Percentiles rank a stretch among this genome's conserved stretches.
phyloP scores from a whole-genome alignment of 805 yeast species.

The Candida koratica region DNA sequence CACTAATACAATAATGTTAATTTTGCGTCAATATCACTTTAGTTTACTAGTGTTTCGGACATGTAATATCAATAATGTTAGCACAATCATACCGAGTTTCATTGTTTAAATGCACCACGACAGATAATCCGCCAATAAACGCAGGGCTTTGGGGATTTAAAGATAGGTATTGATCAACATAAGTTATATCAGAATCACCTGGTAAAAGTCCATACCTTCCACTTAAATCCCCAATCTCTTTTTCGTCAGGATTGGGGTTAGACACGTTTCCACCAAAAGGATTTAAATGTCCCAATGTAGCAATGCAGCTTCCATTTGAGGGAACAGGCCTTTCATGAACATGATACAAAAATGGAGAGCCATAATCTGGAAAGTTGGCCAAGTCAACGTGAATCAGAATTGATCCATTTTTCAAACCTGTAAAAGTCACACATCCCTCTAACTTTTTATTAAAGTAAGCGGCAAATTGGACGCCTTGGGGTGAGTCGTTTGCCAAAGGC shows the following conservation, averaged over 20 bases:
- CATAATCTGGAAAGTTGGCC: conserved; percentile 28
- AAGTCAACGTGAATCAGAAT: conserved; percentile 32
- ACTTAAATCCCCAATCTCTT: conserved; percentile 38
- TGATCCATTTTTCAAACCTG: conserved; percentile 28
- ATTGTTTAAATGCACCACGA: conserved; percentile 33
- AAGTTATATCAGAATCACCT: conserved; percentile 21
- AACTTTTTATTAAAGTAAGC: conserved; percentile 26
- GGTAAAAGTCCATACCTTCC: conserved; percentile 36
- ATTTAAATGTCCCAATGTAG: conserved; percentile 33
- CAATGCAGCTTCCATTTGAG: conserved; percentile 34
- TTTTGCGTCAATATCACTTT: too few species aligned
- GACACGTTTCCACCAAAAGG: conserved; percentile 33
- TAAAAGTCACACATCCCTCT: conserved; percentile 29
- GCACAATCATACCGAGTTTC: conserved; percentile 37
- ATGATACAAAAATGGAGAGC: conserved; percentile 41
- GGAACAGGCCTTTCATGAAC: conserved; percentile 38
- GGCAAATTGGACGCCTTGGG: conserved; percentile 16
- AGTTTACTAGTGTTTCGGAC: too few species aligned
- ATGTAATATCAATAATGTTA: conserved; percentile 31
- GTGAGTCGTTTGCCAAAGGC: conserved; percentile 16
- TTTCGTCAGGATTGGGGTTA: conserved; percentile 22
- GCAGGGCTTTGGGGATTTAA: conserved; percentile 27
- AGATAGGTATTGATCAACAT: conserved; percentile 30
- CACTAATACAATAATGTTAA: too few species aligned
- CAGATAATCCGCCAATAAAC: conserved; percentile 32